A percentile compares a stretch with the other conserved stretches of the same genome.
These are phyloP conservation scores for Obelidium mucronatum DNA, from an alignment of 192 early-diverging fungal species.

Conservation along the genomic window DNA sequence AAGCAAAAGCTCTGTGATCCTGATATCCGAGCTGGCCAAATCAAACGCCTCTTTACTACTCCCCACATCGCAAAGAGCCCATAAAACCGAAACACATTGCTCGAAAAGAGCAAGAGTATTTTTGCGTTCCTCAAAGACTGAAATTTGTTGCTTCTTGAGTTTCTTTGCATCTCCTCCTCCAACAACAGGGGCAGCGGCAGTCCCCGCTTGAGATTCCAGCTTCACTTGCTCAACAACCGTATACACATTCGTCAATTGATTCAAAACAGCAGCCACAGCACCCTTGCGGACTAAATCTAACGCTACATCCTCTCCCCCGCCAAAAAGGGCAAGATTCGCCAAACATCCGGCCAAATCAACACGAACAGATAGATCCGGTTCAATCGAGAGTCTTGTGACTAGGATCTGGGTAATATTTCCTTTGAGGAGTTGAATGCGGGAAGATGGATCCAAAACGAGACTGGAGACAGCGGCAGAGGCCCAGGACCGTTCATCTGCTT, in stretches of 20 bases:
- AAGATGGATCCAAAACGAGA: constrained; percentile 72
- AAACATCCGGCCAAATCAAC: constrained; percentile 79
- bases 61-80: background rate
- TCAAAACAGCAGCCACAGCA: constrained; percentile 59
- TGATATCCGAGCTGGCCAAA: background rate
- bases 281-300: constrained; percentile 64
- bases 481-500: constrained; percentile 84
- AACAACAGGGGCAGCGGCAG: constrained; percentile 56
- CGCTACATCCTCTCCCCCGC: constrained; percentile 59
- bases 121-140: background rate
- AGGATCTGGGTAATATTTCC: constrained; percentile 71
- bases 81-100: constrained; percentile 61
- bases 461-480: constrained; percentile 87
- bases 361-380: constrained; percentile 74
- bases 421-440: constrained; percentile 77
- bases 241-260: constrained; percentile 54
- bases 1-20: background rate
- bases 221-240: constrained; percentile 42
- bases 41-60: background rate
- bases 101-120: background rate
- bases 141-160: background rate
- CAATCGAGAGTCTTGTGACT: constrained; percentile 71
- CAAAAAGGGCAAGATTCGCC: constrained; percentile 64
- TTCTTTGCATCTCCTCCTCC: too few relatives aligned
- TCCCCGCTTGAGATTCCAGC: constrained; percentile 37